Conservation (phyloP, 2,329 filamentous ascomycete species). For the Paramyrothecium roridum region DNA sequence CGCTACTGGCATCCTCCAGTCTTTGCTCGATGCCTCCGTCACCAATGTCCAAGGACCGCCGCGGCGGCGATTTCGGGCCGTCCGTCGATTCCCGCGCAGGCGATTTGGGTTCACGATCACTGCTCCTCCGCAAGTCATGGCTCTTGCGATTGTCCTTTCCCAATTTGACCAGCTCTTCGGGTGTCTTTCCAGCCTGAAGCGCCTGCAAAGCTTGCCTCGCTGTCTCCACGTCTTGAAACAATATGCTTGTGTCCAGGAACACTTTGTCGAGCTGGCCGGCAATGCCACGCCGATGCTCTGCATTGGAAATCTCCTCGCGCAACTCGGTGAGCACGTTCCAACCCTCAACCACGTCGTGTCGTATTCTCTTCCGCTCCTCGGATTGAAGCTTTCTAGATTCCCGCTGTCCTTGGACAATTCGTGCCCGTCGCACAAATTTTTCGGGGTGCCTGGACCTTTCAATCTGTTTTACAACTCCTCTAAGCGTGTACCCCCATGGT, state of each 20-base stretch:
- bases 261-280: constrained; percentile 29
- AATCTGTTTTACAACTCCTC: constrained; percentile 60
- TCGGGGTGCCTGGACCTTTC: constrained; percentile 51
- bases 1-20: not conserved
- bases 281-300: constrained; percentile 33
- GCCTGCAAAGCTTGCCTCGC: constrained; percentile 44
- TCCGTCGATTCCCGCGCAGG: not conserved
- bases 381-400: constrained; percentile 35
- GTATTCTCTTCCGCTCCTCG: constrained; percentile 20
- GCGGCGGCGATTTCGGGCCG: not conserved
- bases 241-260: constrained; percentile 21
- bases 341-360: constrained; percentile 23
- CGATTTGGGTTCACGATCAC: not conserved
- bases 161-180: constrained; percentile 19
- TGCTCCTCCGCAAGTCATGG: not conserved
- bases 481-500: constrained; percentile 59
- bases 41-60: not conserved
- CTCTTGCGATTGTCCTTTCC: not conserved
- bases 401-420: constrained; percentile 56
- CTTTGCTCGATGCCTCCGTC: not conserved
- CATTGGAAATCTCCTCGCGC: constrained; percentile 17
- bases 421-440: constrained; percentile 51
- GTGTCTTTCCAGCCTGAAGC: constrained; percentile 37
- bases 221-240: constrained; percentile 47
- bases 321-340: constrained; percentile 30